Evolutionary conservation across 306 rosid genomes (phyloP).

Genomic region (Dryas drummondii): DNA sequence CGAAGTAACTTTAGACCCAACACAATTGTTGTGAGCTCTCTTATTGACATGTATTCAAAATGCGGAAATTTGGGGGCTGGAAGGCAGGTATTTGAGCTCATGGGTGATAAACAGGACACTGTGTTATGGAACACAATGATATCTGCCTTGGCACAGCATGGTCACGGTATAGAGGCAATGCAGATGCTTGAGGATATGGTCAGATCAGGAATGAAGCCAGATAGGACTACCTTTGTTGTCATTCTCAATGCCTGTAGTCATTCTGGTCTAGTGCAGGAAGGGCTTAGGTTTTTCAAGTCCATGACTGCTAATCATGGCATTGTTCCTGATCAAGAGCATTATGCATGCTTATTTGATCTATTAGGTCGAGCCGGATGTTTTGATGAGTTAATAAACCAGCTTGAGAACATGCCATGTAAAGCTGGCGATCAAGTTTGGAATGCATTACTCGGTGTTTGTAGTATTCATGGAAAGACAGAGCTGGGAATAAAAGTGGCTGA

Average conservation of each 20-base stretch:
- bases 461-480: constrained; percentile 49
- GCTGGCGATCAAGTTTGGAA: constrained; percentile 54
- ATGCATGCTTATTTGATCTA: constrained; percentile 69
- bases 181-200: constrained; percentile 52
- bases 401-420: constrained; percentile 48
- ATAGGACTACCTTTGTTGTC: constrained; percentile 54
- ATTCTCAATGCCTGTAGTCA: constrained; percentile 74
- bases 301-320: constrained; percentile 52
- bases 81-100: constrained; percentile 41
- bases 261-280: constrained; percentile 72
- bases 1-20: constrained; percentile 58
- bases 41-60: constrained; percentile 78
- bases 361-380: constrained; percentile 60
- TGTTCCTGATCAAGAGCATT: constrained; percentile 75
- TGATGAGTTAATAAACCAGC: constrained; percentile 43
- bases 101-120: constrained; percentile 53
- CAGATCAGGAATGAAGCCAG: constrained; percentile 60
- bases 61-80: constrained; percentile 66
- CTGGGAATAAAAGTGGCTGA: constrained; percentile 60
- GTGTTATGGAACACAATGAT: constrained; percentile 79
- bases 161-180: constrained; percentile 57
- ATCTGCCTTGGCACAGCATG: constrained; percentile 65
- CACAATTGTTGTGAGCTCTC: constrained; percentile 67
- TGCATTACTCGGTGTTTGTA: constrained; percentile 56
- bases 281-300: constrained; percentile 57